A percentile compares a stretch with the other conserved stretches of the same genome.
Evolutionary conservation across 768 basidiomycete genomes (phyloP).

Genomic region (Suillus subluteus): DNA sequence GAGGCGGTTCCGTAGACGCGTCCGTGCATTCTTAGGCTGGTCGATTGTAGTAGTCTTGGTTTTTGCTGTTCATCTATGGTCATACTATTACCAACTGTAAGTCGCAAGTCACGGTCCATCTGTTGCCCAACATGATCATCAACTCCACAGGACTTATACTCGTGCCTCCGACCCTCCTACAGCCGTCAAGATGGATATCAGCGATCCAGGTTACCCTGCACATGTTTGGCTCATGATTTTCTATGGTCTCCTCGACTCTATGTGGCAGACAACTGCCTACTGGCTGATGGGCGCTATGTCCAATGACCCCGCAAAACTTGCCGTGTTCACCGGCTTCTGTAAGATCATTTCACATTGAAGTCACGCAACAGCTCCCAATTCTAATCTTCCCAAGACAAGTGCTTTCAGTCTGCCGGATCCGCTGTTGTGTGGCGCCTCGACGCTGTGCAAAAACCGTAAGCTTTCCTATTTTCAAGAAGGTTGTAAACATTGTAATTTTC

Average conservation of each 20-base stretch:
- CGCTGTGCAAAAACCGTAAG: slow-evolving; percentile 62
- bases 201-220: slow-evolving; percentile 54
- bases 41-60: slow-evolving; percentile 60
- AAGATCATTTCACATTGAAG: slow-evolving; percentile 30
- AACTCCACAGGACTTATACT: slow-evolving; percentile 53
- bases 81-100: slow-evolving; percentile 74
- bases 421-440: slow-evolving; percentile 69
- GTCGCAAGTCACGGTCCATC: slow-evolving; percentile 21
- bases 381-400: slow-evolving; percentile 52
- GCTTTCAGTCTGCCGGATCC: slow-evolving; percentile 71
- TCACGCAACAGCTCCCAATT: not conserved
- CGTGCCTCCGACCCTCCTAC: slow-evolving; percentile 48
- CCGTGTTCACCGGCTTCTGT: slow-evolving; percentile 85
- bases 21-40: slow-evolving; percentile 77
- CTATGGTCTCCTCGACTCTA: slow-evolving; percentile 76
- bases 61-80: slow-evolving; percentile 76
- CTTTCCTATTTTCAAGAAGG: not conserved
- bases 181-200: slow-evolving; percentile 59
- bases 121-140: not conserved
- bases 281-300: slow-evolving; percentile 89
- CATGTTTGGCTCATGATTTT: slow-evolving; percentile 68
- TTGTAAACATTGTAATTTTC: slow-evolving; percentile 16
- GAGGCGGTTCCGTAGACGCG: slow-evolving; percentile 55
- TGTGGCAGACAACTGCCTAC: slow-evolving; percentile 86
- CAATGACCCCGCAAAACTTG: slow-evolving; percentile 78